phyloP scores from a whole-genome alignment of 805 yeast genomes.

The Wickerhamomyces ciferrii region DNA sequence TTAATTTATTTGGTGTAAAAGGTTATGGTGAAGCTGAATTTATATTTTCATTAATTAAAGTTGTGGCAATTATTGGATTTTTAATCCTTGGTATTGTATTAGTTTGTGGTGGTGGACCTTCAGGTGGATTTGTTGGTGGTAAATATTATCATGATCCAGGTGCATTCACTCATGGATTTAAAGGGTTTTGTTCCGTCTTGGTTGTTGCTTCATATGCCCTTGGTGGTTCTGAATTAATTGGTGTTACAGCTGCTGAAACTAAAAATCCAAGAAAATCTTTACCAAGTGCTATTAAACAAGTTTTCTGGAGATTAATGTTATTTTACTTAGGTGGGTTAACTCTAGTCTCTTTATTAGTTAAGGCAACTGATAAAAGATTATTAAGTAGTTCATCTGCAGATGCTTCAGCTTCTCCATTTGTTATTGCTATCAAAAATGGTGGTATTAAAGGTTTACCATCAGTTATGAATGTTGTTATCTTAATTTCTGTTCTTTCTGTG shows the following conservation, averaged over 20 bases:
- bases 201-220: constrained; percentile 53
- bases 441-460: constrained; percentile 32
- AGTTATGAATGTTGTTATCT: constrained; percentile 35
- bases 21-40: constrained; percentile 54
- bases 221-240: constrained; percentile 48
- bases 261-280: constrained; percentile 40
- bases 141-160: constrained; percentile 51
- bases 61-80: constrained; percentile 45
- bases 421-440: constrained; percentile 36
- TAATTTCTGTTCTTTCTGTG: constrained; percentile 35
- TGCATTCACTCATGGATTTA: constrained; percentile 55
- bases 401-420: constrained; percentile 41
- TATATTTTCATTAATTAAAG: constrained; percentile 41
- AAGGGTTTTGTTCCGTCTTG: constrained; percentile 48
- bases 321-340: constrained; percentile 41
- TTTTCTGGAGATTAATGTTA: constrained; percentile 47
- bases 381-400: constrained; percentile 24
- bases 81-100: constrained; percentile 47
- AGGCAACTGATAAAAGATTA: constrained; percentile 33
- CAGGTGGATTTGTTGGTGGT: constrained; percentile 37
- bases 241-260: constrained; percentile 46
- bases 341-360: constrained; percentile 42
- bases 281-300: constrained; percentile 50
- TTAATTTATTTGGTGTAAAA: constrained; percentile 49
- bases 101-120: constrained; percentile 44